phyloP scores from a whole-genome alignment of 192 early-diverging fungal species.

The Phycomyces nitens region DNA sequence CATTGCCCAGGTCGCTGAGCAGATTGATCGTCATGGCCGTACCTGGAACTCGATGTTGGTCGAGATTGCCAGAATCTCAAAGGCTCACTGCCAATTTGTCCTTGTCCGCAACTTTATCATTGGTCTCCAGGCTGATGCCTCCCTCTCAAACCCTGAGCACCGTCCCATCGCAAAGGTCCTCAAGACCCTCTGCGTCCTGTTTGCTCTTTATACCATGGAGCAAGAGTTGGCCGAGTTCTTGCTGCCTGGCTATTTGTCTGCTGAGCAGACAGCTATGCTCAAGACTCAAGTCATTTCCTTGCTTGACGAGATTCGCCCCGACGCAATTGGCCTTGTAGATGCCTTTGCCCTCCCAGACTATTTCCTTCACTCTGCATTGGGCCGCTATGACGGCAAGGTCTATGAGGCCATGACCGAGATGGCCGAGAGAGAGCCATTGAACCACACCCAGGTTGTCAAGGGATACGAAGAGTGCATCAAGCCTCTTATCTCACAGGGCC shows the following conservation, averaged over 20 bases:
- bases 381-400: conserved; percentile 71
- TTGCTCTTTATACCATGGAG: conserved; percentile 65
- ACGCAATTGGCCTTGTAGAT: conserved; percentile 80
- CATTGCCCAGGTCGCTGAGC: conserved; percentile 57
- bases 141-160: conserved; percentile 33
- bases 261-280: conserved; percentile 48
- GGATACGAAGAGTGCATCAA: conserved; percentile 53
- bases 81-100: conserved; percentile 77
- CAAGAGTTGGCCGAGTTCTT: conserved; percentile 66
- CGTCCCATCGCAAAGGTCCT: conserved; percentile 43
- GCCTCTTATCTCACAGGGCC: conserved; percentile 26
- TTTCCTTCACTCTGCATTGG: conserved; percentile 73
- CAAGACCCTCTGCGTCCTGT: conserved; percentile 42
- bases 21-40: conserved; percentile 57
- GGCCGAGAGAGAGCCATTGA: conserved; percentile 75
- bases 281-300: conserved; percentile 47
- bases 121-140: conserved; percentile 45
- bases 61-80: conserved; percentile 67
- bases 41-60: conserved; percentile 76
- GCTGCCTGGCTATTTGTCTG: conserved; percentile 49
- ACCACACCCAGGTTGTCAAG: conserved; percentile 56
- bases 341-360: conserved; percentile 76
- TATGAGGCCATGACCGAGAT: conserved; percentile 75
- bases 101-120: conserved; percentile 71
- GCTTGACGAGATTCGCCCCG: conserved; percentile 63